Evolutionary conservation across 2,329 filamentous ascomycete species (phyloP).

Genomic region (Xylariales sp.): DNA sequence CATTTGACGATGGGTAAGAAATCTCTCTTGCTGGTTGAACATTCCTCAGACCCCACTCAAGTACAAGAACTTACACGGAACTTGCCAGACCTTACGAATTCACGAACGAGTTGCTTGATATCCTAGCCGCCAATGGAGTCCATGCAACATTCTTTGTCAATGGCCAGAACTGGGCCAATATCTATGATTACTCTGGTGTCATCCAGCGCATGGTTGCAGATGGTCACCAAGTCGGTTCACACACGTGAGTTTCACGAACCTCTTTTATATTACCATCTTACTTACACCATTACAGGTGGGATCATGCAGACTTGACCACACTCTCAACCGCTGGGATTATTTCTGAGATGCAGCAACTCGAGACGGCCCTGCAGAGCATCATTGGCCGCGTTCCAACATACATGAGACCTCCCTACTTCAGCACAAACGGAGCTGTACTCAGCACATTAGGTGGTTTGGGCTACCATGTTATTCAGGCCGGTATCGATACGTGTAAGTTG

Average conservation of each 20-base stretch:
- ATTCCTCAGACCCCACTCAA: too few species aligned
- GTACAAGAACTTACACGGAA: too few species aligned
- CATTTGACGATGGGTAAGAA: constrained; percentile 23
- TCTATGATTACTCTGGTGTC: constrained; percentile 20
- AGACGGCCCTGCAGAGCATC: constrained; percentile 40
- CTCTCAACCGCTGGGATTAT: constrained; percentile 29
- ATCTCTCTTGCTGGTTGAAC: too few species aligned
- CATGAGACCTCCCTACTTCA: constrained; percentile 46
- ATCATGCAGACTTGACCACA: constrained; percentile 39
- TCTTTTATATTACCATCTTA: not conserved
- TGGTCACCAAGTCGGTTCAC: constrained; percentile 46
- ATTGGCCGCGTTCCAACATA: constrained; percentile 41
- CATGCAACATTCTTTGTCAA: constrained; percentile 22
- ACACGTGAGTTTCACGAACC: constrained; percentile 28
- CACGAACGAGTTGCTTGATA: constrained; percentile 14
- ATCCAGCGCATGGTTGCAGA: constrained; percentile 27
- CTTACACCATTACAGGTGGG: constrained; percentile 25
- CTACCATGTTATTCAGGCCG: constrained; percentile 39
- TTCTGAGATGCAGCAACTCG: constrained; percentile 39
- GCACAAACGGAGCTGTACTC: constrained; percentile 28
- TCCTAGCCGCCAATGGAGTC: constrained; percentile 10
- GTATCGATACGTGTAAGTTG: constrained; percentile 44
- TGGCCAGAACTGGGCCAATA: constrained; percentile 40
- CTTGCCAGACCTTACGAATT: constrained; percentile 17
- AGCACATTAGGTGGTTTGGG: constrained; percentile 34